These are phyloP conservation scores for Phyllachora maydis DNA, from an alignment of 2,329 filamentous ascomycete species.

Conservation along the genomic window DNA sequence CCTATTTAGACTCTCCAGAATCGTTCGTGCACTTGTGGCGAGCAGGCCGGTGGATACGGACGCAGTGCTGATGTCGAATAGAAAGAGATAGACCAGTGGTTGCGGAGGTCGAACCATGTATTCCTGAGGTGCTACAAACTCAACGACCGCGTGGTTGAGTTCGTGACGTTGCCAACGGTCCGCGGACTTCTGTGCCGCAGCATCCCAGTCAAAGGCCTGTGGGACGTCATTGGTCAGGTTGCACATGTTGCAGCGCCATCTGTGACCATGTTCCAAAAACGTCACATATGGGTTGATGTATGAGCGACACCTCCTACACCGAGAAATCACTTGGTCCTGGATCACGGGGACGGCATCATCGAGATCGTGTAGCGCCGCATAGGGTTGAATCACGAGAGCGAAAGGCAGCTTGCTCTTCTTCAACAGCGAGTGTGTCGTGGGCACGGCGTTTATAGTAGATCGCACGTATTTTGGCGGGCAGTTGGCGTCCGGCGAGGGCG, in stretches of 20 bases:
- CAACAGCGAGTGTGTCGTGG: constrained; percentile 75
- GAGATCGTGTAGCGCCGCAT: constrained; percentile 76
- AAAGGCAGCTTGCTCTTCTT: constrained; percentile 97
- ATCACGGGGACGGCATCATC: constrained; percentile 85
- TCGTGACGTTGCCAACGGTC: constrained; percentile 86
- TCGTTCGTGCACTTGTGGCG: constrained; percentile 80
- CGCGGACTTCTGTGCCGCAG: constrained; percentile 71
- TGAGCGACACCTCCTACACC: constrained; percentile 84
- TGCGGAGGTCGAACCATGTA: constrained; percentile 98
- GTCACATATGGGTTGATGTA: constrained; percentile 97
- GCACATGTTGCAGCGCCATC: constrained; percentile 99
- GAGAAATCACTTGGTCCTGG: constrained; percentile 90
- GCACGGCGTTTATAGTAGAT: constrained; percentile 85
- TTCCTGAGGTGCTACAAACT: constrained; percentile 94
- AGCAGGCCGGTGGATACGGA: constrained; percentile 78
- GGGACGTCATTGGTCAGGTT: constrained; percentile 96
- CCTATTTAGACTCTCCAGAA: constrained; percentile 81
- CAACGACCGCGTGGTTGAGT: constrained; percentile 88
- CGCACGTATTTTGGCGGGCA: constrained; percentile 87
- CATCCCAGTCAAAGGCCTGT: constrained; percentile 98
- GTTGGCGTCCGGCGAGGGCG: constrained; percentile 77
- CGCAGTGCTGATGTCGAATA: constrained; percentile 85
- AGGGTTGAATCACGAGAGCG: constrained; percentile 89
- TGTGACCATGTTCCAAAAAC: constrained; percentile 89
- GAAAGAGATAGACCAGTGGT: constrained; percentile 85